Conservation (phyloP, 2,329 filamentous ascomycete genomes). For the Coleophoma eucalyptorum region DNA sequence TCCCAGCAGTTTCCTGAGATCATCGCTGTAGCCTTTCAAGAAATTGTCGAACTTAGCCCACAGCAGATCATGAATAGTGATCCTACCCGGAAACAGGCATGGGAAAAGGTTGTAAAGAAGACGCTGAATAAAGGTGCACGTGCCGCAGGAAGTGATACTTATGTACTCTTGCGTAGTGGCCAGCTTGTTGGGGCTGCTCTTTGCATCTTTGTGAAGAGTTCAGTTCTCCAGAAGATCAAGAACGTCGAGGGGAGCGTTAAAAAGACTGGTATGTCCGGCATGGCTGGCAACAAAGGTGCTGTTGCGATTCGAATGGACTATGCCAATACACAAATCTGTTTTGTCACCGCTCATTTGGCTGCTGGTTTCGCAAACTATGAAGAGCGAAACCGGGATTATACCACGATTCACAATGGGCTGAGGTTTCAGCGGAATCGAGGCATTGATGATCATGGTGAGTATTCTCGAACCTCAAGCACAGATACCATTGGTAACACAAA, state of each 20-base stretch:
- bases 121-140: slow-evolving; percentile 72
- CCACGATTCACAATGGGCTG: slow-evolving; percentile 62
- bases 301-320: slow-evolving; percentile 96
- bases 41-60: slow-evolving; percentile 96
- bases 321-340: slow-evolving; percentile 87
- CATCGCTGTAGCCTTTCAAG: slow-evolving; percentile 89
- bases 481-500: slow-evolving; percentile 16
- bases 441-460: slow-evolving; percentile 81
- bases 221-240: slow-evolving; percentile 76
- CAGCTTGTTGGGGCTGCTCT: slow-evolving; percentile 93
- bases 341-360: slow-evolving; percentile 93
- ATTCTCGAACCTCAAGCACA: not conserved
- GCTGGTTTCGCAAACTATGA: slow-evolving; percentile 97
- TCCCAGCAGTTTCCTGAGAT: slow-evolving; percentile 72
- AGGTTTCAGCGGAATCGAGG: slow-evolving; percentile 86
- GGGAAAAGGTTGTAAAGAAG: slow-evolving; percentile 78
- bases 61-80: slow-evolving; percentile 99
- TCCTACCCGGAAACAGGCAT: slow-evolving; percentile 75
- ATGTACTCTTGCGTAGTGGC: slow-evolving; percentile 85
- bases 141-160: slow-evolving; percentile 65
- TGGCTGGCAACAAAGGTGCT: slow-evolving; percentile 96
- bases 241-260: slow-evolving; percentile 96
- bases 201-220: slow-evolving; percentile 84
- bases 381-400: slow-evolving; percentile 91
- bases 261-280: slow-evolving; percentile 91